A percentile compares a stretch with the other conserved stretches of the same genome.
These are phyloP conservation scores for Iris pallida DNA, from an alignment of 116 monocot species.

Conservation along the genomic window DNA sequence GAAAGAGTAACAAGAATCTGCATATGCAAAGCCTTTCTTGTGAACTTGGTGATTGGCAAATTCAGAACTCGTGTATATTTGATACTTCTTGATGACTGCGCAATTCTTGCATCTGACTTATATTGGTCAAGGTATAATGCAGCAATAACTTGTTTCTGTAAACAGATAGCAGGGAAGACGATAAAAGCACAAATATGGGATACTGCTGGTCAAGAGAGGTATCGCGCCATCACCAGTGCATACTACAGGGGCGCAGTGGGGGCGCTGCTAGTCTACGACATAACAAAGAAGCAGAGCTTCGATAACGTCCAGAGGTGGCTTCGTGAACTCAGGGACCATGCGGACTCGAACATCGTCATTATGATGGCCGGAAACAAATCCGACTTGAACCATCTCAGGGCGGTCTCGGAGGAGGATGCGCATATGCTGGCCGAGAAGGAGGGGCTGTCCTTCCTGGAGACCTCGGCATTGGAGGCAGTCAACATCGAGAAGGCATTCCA, in stretches of 20 bases:
- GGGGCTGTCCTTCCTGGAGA: conserved; percentile 28
- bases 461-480: conserved; percentile 24
- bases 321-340: conserved; percentile 33
- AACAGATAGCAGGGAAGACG: conserved; percentile 37
- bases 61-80: no score
- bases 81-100: no score
- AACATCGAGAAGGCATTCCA: conserved; percentile 22
- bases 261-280: conserved; percentile 34
- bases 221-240: conserved; percentile 41
- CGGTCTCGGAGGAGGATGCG: conserved; percentile 22
- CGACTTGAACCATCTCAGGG: conserved; percentile 28
- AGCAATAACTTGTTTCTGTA: not conserved
- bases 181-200: conserved; percentile 42
- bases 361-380: conserved; percentile 40
- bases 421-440: conserved; percentile 23
- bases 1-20: no score
- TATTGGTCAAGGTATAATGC: not conserved
- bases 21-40: no score
- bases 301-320: conserved; percentile 39
- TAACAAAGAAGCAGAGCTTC: conserved; percentile 32
- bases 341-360: conserved; percentile 36
- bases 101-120: no score
- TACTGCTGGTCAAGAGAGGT: conserved; percentile 23
- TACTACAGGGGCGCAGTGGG: conserved; percentile 40
- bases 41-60: no score